Conservation (phyloP, 176 grass and related monocot genomes). For the Aegilops bicornis region DNA sequence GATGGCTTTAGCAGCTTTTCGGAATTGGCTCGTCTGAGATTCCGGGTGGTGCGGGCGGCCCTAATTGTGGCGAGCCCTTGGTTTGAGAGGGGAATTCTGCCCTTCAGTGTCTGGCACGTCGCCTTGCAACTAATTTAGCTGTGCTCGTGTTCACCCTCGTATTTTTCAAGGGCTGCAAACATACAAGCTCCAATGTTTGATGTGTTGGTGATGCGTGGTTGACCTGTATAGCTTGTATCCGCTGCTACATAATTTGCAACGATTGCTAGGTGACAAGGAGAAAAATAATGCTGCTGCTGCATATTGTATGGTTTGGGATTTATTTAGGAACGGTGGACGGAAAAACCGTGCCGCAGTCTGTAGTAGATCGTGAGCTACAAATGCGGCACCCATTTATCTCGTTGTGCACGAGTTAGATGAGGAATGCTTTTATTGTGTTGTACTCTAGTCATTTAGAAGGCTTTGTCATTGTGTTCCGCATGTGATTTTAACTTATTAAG, state of each 20-base stretch:
- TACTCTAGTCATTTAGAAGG: background rate
- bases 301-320: background rate
- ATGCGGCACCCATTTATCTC: background rate
- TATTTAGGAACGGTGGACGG: background rate
- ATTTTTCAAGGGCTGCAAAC: background rate
- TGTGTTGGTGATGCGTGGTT: background rate
- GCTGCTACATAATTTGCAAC: background rate
- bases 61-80: background rate
- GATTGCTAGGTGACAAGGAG: background rate
- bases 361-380: no score
- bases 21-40: background rate
- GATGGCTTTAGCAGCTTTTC: background rate
- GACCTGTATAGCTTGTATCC: background rate
- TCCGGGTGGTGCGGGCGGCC: background rate
- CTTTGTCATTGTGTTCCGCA: background rate
- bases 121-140: background rate
- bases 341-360: no score
- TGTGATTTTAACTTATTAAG: background rate
- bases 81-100: background rate
- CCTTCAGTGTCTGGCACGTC: background rate
- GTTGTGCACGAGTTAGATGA: background rate
- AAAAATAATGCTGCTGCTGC: background rate
- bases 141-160: background rate
- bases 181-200: no score
- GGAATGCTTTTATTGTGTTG: background rate